A percentile compares a stretch with the other conserved stretches of the same genome.
phyloP scores from a whole-genome alignment of 2,329 filamentous ascomycete genomes.

The Fusarium sp. region DNA sequence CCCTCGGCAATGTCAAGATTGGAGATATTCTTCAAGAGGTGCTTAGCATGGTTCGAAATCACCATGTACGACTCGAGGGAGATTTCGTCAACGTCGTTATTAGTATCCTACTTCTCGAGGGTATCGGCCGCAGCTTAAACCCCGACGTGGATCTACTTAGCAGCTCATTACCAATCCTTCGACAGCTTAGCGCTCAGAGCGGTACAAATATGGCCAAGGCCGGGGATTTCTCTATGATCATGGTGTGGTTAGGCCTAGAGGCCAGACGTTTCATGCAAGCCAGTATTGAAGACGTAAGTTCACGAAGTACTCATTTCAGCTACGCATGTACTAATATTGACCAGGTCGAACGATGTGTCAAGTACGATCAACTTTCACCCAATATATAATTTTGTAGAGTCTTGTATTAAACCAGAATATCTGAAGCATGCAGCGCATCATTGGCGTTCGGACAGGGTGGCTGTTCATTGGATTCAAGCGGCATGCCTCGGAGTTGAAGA shows the following conservation, averaged over 20 bases:
- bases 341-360: constrained; percentile 87
- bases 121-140: constrained; percentile 89
- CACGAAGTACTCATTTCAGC: not conserved
- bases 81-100: constrained; percentile 99
- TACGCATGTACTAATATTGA: constrained; percentile 1
- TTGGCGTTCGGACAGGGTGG: constrained; percentile 28
- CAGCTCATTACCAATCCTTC: constrained; percentile 88
- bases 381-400: constrained; percentile 72
- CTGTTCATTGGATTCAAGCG: not conserved
- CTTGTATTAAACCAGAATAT: constrained; percentile 9
- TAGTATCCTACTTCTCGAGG: constrained; percentile 91
- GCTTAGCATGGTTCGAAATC: constrained; percentile 87
- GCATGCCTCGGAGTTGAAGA: constrained; percentile 1
- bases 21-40: constrained; percentile 94
- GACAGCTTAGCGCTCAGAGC: constrained; percentile 85
- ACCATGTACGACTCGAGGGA: constrained; percentile 94
- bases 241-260: constrained; percentile 92
- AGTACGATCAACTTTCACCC: constrained; percentile 87
- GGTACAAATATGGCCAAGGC: constrained; percentile 76
- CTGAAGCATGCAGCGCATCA: constrained; percentile 21
- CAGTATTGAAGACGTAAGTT: constrained; percentile 84
- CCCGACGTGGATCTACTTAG: constrained; percentile 87
- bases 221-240: constrained; percentile 85
- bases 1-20: constrained; percentile 93
- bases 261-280: constrained; percentile 89